Percentiles rank a stretch among this genome's conserved stretches.
phyloP scores from a whole-genome alignment of 768 basidiomycete species.

The Pleurotus tuber-regium region DNA sequence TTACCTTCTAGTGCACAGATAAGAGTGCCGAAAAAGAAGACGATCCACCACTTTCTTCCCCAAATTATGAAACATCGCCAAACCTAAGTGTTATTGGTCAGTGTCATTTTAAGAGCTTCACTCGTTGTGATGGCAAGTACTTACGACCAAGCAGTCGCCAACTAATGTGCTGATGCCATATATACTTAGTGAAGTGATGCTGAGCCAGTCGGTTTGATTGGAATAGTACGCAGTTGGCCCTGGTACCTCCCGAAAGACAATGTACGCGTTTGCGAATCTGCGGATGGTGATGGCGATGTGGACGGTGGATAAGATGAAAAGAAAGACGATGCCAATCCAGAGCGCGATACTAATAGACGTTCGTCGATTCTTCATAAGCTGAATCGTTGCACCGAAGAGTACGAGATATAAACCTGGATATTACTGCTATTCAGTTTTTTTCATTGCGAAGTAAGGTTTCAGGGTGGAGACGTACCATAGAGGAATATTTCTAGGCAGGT shows the following conservation, averaged over 20 bases:
- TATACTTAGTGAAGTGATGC: background rate
- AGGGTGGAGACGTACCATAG: background rate
- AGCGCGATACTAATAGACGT: background rate
- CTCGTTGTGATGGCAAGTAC: background rate
- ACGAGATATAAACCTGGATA: background rate
- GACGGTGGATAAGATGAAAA: background rate
- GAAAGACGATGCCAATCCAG: background rate
- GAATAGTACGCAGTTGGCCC: background rate
- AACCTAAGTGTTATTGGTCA: background rate
- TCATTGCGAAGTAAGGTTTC: too few relatives aligned
- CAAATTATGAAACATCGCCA: background rate
- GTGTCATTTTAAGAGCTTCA: background rate
- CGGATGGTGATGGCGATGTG: background rate
- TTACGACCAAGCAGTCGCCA: background rate
- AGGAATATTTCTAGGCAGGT: background rate
- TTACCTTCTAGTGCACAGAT: background rate
- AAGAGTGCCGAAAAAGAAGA: background rate
- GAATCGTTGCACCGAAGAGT: background rate
- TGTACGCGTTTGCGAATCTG: background rate
- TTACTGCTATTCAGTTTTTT: too few relatives aligned
- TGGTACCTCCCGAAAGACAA: background rate
- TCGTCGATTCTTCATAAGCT: background rate
- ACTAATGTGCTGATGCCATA: background rate
- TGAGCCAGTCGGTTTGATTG: background rate
- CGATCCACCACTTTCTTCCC: background rate